Evolutionary conservation across 2,329 filamentous ascomycete species (phyloP).

Genomic region (Clarireedia homoeocarpa): DNA sequence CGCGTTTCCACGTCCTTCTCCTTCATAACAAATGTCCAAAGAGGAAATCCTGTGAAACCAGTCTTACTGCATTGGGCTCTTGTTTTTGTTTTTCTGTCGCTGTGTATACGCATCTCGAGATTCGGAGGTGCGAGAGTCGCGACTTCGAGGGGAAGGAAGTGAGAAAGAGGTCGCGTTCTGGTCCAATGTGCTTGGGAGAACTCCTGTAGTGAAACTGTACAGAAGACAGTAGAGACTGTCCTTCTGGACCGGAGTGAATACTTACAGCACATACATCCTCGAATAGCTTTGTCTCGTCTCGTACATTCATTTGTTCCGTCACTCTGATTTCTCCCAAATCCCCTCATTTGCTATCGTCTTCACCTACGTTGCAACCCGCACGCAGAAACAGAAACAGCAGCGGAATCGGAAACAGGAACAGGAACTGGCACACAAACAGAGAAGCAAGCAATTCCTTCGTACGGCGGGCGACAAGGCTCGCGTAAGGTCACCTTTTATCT

Average conservation of each 20-base stretch:
- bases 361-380: too few relatives aligned
- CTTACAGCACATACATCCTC: too few relatives aligned
- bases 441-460: background rate
- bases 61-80: slow-evolving; percentile 21
- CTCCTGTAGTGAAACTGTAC: background rate
- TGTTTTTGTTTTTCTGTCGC: slow-evolving; percentile 22
- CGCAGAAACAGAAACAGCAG: too few relatives aligned
- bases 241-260: background rate
- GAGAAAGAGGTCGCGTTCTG: slow-evolving; percentile 18
- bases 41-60: slow-evolving; percentile 17
- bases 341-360: too few relatives aligned
- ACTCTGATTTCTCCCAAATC: too few relatives aligned
- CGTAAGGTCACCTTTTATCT: background rate
- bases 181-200: background rate
- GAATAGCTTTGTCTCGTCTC: too few relatives aligned
- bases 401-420: too few relatives aligned
- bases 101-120: slow-evolving; percentile 3
- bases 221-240: background rate
- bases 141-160: background rate
- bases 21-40: slow-evolving; percentile 23
- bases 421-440: background rate
- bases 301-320: too few relatives aligned
- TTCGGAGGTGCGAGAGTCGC: background rate
- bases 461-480: background rate
- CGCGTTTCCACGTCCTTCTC: slow-evolving; percentile 21